phyloP scores from a whole-genome alignment of 139 green algal species.

The Diplosphaera chodatii region DNA sequence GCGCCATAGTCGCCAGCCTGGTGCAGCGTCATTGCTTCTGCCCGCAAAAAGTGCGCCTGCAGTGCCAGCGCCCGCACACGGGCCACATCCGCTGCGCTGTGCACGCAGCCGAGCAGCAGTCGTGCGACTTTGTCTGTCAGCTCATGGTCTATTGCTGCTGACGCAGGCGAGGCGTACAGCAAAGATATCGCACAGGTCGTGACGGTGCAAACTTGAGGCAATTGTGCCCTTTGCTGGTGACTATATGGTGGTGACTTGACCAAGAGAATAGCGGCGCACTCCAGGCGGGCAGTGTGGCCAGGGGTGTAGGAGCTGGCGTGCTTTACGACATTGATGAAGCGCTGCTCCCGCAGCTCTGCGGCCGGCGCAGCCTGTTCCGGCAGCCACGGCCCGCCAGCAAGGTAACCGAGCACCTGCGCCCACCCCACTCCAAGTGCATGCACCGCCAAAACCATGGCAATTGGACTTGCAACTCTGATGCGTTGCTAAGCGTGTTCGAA shows the following conservation, averaged over 20 bases:
- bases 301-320: background rate
- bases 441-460: no score
- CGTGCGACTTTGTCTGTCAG: no score
- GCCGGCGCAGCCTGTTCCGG: background rate
- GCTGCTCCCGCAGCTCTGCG: background rate
- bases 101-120: no score
- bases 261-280: background rate
- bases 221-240: no score
- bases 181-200: no score
- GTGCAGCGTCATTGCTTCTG: conserved; percentile 24
- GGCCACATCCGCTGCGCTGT: background rate
- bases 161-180: no score
- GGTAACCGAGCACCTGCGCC: conserved; percentile 16
- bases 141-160: no score
- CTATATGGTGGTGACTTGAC: no score
- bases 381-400: conserved; percentile 11
- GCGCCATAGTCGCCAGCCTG: conserved; percentile 12
- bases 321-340: conserved; percentile 13
- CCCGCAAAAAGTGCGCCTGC: conserved; percentile 22
- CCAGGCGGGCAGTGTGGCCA: background rate
- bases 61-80: conserved; percentile 21
- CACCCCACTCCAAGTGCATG: no score
- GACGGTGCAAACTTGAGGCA: no score
- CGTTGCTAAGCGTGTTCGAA: no score
- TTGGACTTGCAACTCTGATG: no score